Evolutionary conservation across 169 alveolate genomes (phyloP).

Genomic region (Pseudocohnilembus persalinus): DNA sequence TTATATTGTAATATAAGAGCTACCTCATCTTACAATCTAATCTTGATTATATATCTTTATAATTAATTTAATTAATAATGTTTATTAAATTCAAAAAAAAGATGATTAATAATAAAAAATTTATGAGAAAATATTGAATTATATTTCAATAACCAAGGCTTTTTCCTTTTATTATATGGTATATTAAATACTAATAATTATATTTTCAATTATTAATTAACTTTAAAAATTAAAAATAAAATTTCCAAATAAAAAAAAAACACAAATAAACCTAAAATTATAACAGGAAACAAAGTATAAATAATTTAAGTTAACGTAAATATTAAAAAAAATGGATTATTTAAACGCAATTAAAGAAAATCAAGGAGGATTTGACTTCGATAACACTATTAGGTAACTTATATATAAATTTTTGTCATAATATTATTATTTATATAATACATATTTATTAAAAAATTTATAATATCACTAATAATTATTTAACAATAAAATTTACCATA

Average conservation of each 20-base stretch:
- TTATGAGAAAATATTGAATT: too few species aligned
- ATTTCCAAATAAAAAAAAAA: too few species aligned
- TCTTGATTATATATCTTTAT: not conserved
- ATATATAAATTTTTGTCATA: too few species aligned
- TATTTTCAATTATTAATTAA: too few species aligned
- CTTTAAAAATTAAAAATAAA: too few species aligned
- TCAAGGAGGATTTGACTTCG: slow-evolving; percentile 70
- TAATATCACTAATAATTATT: slow-evolving; percentile 18
- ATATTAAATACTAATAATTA: too few species aligned
- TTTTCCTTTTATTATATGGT: too few species aligned
- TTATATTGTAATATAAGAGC: too few species aligned
- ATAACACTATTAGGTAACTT: slow-evolving; percentile 47
- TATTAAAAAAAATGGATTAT: not conserved
- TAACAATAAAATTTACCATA: not conserved
- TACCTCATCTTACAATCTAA: not conserved
- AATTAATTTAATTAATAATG: not conserved
- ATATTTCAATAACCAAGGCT: too few species aligned
- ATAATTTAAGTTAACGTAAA: not conserved
- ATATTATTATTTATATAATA: not conserved
- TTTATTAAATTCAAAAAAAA: too few species aligned
- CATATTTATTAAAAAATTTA: slow-evolving; percentile 6
- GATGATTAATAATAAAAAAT: not conserved
- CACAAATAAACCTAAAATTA: not conserved
- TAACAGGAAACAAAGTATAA: not conserved
- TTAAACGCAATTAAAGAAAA: slow-evolving; percentile 17